Percentiles rank a stretch among this genome's conserved stretches.
Evolutionary conservation across 2,329 filamentous ascomycete genomes (phyloP).

Genomic region (Sclerotinia sclerotiorum): DNA sequence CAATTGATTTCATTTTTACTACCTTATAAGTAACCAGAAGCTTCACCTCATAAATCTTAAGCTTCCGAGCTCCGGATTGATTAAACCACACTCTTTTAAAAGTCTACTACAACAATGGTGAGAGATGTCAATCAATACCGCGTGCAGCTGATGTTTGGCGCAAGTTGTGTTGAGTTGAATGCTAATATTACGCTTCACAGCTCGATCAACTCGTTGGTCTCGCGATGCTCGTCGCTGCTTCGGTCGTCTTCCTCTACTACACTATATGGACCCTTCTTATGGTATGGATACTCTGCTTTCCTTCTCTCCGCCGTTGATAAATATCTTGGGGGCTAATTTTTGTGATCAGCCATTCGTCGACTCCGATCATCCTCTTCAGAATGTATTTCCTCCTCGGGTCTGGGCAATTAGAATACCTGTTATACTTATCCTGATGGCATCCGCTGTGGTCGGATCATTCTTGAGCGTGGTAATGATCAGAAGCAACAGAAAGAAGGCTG

Average conservation of each 20-base stretch:
- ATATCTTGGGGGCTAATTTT: slow-evolving; percentile 1
- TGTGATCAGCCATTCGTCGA: slow-evolving; percentile 88
- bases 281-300: slow-evolving; percentile 54
- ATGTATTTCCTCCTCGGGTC: slow-evolving; percentile 92
- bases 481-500: slow-evolving; percentile 96
- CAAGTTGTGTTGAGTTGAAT: neutral
- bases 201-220: slow-evolving; percentile 84
- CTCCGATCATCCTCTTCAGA: slow-evolving; percentile 86
- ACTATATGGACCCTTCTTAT: slow-evolving; percentile 97
- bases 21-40: neutral
- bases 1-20: slow-evolving; percentile 9
- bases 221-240: slow-evolving; percentile 73
- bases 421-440: slow-evolving; percentile 88
- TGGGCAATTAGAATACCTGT: slow-evolving; percentile 99
- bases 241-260: slow-evolving; percentile 83
- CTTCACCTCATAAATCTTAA: neutral
- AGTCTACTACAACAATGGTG: slow-evolving; percentile 40
- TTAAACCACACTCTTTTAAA: slow-evolving; percentile 37
- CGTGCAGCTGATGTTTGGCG: slow-evolving; percentile 1
- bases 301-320: neutral
- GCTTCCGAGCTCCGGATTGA: slow-evolving; percentile 22
- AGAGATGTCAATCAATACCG: slow-evolving; percentile 6
- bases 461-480: slow-evolving; percentile 97
- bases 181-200: slow-evolving; percentile 48
- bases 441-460: slow-evolving; percentile 93